These are phyloP conservation scores for Astragalus glycyphyllos DNA, from an alignment of 306 rosid species.

Conservation along the genomic window DNA sequence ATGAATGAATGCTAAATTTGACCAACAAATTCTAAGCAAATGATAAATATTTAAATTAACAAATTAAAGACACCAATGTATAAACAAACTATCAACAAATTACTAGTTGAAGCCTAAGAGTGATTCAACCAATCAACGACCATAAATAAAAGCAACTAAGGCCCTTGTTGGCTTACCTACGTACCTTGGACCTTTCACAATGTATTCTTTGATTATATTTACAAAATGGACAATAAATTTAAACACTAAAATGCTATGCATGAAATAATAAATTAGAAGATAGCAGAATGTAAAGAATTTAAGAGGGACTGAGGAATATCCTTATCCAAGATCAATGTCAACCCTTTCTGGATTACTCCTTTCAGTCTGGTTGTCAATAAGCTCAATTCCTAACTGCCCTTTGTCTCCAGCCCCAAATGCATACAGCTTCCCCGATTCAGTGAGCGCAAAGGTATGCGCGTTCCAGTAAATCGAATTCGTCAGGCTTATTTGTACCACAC, in stretches of 20 bases:
- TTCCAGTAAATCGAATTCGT: constrained; percentile 92
- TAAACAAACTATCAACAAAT: constrained; percentile 57
- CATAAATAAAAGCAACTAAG: constrained; percentile 46
- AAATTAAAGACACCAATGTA: constrained; percentile 52
- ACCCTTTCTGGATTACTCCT: constrained; percentile 80
- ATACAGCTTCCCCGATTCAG: constrained; percentile 86
- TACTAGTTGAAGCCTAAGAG: constrained; percentile 59
- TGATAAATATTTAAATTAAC: constrained; percentile 35
- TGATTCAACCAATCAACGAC: constrained; percentile 48
- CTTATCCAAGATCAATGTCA: constrained; percentile 78
- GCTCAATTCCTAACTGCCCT: constrained; percentile 90
- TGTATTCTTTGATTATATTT: constrained; percentile 60
- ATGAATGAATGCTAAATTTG: constrained; percentile 12
- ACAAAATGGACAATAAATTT: constrained; percentile 61
- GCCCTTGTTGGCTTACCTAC: constrained; percentile 56
- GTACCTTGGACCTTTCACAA: constrained; percentile 46
- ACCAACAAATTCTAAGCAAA: constrained; percentile 36
- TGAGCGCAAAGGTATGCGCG: constrained; percentile 95
- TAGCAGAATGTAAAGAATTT: constrained; percentile 45
- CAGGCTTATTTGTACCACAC: constrained; percentile 88
- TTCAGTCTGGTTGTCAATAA: constrained; percentile 72
- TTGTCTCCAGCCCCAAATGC: constrained; percentile 96
- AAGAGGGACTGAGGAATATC: background rate
- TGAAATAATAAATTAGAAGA: constrained; percentile 55
- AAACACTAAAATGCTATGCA: constrained; percentile 64